Conservation (phyloP, 1,284 basidiomycete species). For the Hemileccinum hortonii region DNA sequence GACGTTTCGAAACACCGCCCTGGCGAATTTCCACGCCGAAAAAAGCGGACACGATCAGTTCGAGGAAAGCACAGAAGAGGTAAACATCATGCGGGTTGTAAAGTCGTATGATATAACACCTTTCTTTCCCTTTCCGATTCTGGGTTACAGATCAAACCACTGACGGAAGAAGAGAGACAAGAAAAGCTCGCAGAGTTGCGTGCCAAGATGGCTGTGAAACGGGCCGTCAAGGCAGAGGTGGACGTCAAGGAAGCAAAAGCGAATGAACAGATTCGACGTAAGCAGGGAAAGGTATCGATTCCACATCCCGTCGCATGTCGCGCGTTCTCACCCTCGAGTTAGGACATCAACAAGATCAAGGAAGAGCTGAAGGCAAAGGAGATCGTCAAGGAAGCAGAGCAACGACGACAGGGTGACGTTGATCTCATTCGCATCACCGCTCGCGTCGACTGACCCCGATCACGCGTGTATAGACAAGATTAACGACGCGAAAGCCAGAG, state of each 20-base stretch:
- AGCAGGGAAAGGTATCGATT: constrained; percentile 68
- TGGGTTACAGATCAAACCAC: constrained; percentile 83
- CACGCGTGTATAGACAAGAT: constrained; percentile 64
- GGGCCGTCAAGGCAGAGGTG: constrained; percentile 64
- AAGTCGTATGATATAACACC: too few relatives aligned
- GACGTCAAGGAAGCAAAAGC: constrained; percentile 71
- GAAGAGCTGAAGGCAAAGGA: constrained; percentile 82
- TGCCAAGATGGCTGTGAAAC: constrained; percentile 76
- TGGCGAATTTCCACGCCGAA: constrained; percentile 94
- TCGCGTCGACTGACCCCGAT: too few relatives aligned
- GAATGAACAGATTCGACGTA: constrained; percentile 81
- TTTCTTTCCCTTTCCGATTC: too few relatives aligned
- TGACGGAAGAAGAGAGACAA: constrained; percentile 94
- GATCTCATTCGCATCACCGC: too few relatives aligned
- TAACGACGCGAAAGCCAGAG: constrained; percentile 79
- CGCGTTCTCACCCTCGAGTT: neutral
- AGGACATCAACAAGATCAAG: constrained; percentile 73
- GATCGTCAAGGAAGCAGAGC: constrained; percentile 74
- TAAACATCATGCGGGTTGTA: constrained; percentile 25
- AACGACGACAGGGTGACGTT: constrained; percentile 66
- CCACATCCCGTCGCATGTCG: too few relatives aligned
- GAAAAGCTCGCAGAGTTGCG: constrained; percentile 77
- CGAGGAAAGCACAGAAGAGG: constrained; percentile 94
- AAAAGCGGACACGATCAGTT: constrained; percentile 94
- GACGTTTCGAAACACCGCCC: constrained; percentile 82